These are phyloP conservation scores for Aethionema arabicum DNA, from an alignment of 345 rosid genomes.

Conservation along the genomic window DNA sequence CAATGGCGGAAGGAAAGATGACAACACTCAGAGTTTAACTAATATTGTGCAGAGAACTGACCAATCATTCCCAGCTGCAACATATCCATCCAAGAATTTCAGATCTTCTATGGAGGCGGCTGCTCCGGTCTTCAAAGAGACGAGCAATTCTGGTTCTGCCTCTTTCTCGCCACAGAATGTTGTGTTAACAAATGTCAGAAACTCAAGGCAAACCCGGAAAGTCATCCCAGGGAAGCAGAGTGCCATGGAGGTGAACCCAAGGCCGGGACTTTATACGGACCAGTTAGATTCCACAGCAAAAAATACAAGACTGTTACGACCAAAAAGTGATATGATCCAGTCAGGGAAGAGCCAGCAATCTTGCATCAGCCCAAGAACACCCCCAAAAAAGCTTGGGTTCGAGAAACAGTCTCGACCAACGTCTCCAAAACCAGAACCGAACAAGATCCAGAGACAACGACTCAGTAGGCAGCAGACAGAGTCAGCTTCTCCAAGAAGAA, in stretches of 20 bases:
- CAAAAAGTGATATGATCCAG: constrained; percentile 35
- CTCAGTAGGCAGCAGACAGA: constrained; percentile 46
- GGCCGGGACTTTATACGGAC: constrained; percentile 39
- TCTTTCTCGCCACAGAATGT: constrained; percentile 34
- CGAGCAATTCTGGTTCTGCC: constrained; percentile 31
- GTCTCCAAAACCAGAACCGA: constrained; percentile 44
- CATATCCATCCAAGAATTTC: constrained; percentile 43
- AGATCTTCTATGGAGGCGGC: constrained; percentile 50
- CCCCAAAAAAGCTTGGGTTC: constrained; percentile 47
- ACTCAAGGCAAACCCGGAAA: constrained; percentile 39
- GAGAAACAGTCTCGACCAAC: constrained; percentile 47
- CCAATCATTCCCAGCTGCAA: constrained; percentile 37
- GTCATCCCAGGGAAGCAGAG: constrained; percentile 43
- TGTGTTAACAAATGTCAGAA: constrained; percentile 40
- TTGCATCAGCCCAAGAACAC: constrained; percentile 50
- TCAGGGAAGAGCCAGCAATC: constrained; percentile 45
- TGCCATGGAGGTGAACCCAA: constrained; percentile 48
- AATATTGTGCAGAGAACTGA: constrained; percentile 38
- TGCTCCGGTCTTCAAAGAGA: constrained; percentile 40
- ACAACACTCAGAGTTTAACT: constrained; percentile 34
- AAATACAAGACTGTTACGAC: constrained; percentile 36
- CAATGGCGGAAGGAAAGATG: constrained; percentile 38
- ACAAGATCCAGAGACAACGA: constrained; percentile 49
- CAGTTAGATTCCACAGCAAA: constrained; percentile 39
- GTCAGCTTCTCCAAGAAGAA: constrained; percentile 46